Conservation (phyloP, 192 early-diverging fungal genomes). For the Dimargaris cristalligena region DNA sequence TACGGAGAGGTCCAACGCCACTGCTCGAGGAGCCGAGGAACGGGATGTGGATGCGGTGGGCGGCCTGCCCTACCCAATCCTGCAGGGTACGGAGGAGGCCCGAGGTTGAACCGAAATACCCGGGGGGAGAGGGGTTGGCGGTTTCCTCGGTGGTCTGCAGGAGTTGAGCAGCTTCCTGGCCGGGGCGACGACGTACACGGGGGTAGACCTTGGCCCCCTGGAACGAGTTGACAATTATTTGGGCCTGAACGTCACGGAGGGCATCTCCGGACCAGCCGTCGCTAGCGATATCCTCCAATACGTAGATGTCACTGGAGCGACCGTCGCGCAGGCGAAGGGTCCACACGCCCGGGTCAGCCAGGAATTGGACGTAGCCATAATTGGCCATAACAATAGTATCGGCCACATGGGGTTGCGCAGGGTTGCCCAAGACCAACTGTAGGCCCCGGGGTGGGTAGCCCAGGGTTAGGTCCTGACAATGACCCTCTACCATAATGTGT, state of each 20-base stretch:
- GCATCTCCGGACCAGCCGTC: slow-evolving; percentile 24
- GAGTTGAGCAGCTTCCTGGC: slow-evolving; percentile 63
- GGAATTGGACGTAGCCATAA: slow-evolving; percentile 89
- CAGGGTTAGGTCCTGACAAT: slow-evolving; percentile 49
- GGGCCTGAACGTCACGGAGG: slow-evolving; percentile 27
- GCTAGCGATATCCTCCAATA: slow-evolving; percentile 41
- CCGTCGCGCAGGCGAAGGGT: slow-evolving; percentile 60
- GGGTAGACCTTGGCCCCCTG: slow-evolving; percentile 70
- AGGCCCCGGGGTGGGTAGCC: slow-evolving; percentile 74
- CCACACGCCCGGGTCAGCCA: slow-evolving; percentile 86
- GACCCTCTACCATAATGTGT: slow-evolving; percentile 82
- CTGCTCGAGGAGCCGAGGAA: no score
- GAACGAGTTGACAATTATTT: slow-evolving; percentile 57
- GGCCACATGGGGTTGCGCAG: slow-evolving; percentile 32
- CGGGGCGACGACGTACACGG: slow-evolving; percentile 57
- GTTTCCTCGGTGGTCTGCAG: slow-evolving; percentile 22
- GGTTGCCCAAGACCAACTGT: slow-evolving; percentile 74
- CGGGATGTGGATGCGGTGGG: no score
- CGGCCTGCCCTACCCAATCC: background rate
- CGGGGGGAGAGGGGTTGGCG: background rate
- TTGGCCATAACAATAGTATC: slow-evolving; percentile 99
- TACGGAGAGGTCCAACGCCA: no score
- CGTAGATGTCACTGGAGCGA: slow-evolving; percentile 61
- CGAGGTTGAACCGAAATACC: no score
- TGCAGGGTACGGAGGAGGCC: background rate